phyloP scores from a whole-genome alignment of 768 basidiomycete species.

The Phlegmacium glaucopus region DNA sequence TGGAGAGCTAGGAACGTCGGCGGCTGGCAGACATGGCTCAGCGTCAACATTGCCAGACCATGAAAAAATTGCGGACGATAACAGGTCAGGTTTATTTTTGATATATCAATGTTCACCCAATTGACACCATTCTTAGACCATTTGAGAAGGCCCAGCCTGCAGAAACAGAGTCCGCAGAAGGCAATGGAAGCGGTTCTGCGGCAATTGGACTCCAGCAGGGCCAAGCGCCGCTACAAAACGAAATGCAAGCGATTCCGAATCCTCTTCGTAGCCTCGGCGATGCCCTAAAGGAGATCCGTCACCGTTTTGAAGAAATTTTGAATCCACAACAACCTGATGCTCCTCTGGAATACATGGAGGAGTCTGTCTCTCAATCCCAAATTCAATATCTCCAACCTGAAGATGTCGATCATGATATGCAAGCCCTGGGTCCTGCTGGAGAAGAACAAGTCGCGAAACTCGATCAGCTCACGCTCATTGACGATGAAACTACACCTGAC shows the following conservation, averaged over 20 bases:
- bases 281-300: constrained; percentile 73
- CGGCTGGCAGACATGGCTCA: constrained; percentile 23
- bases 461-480: constrained; percentile 74
- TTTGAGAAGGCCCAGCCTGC: constrained; percentile 9
- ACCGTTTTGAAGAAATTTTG: constrained; percentile 82
- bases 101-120: background rate
- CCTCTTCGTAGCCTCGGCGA: constrained; percentile 82
- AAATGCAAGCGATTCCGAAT: constrained; percentile 39
- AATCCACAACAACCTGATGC: constrained; percentile 32
- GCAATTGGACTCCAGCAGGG: constrained; percentile 45
- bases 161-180: constrained; percentile 10
- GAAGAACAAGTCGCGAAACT: constrained; percentile 83
- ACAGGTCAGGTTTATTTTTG: constrained; percentile 26
- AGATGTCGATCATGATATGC: constrained; percentile 69
- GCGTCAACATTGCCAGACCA: constrained; percentile 19
- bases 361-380: constrained; percentile 40
- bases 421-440: constrained; percentile 84
- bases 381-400: constrained; percentile 78
- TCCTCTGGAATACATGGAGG: constrained; percentile 33
- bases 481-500: constrained; percentile 43
- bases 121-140: constrained; percentile 4
- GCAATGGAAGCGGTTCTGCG: constrained; percentile 26
- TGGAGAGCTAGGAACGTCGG: constrained; percentile 28
- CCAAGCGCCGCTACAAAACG: constrained; percentile 34
- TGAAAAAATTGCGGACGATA: constrained; percentile 24